These are phyloP conservation scores for Leishmania gerbilli DNA, from an alignment of 208 protist genomes.

Conservation along the genomic window DNA sequence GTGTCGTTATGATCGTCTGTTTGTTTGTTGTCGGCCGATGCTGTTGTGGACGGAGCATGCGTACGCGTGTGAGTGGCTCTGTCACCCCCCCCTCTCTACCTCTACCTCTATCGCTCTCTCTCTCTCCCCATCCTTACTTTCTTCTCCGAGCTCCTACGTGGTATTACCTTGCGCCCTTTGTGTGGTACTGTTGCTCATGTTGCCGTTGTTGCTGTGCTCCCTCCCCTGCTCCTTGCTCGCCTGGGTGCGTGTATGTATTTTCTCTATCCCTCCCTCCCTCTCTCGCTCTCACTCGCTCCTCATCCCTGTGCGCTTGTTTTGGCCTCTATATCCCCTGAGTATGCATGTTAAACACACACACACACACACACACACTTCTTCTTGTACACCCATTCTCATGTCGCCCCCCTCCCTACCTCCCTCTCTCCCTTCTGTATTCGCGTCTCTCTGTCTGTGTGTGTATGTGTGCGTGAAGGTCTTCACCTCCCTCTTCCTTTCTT, in stretches of 20 bases:
- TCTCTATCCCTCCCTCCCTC: not conserved
- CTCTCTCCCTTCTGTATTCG: too few species aligned
- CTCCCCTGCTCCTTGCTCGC: slow-evolving; percentile 1
- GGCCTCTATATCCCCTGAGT: not conserved
- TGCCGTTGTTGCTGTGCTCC: slow-evolving; percentile 2
- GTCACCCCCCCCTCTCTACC: not conserved
- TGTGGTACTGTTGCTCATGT: not conserved
- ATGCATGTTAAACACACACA: not conserved
- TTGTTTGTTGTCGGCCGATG: not conserved
- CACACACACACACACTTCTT: not conserved
- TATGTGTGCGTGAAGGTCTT: not conserved
- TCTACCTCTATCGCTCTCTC: not conserved
- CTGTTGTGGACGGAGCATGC: not conserved
- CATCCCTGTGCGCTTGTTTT: not conserved
- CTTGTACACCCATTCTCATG: not conserved
- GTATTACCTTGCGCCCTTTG: not conserved
- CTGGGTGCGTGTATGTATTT: not conserved
- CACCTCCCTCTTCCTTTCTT: not conserved
- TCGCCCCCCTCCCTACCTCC: not conserved
- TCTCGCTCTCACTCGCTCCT: not conserved
- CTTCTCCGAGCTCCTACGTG: not conserved
- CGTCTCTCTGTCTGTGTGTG: not conserved
- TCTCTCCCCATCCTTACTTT: not conserved
- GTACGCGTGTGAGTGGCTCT: not conserved
- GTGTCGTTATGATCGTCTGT: not conserved